Base-by-base conservation (phyloP, 148 eudicot genomes). In the Fagopyrum tataricum region DNA sequence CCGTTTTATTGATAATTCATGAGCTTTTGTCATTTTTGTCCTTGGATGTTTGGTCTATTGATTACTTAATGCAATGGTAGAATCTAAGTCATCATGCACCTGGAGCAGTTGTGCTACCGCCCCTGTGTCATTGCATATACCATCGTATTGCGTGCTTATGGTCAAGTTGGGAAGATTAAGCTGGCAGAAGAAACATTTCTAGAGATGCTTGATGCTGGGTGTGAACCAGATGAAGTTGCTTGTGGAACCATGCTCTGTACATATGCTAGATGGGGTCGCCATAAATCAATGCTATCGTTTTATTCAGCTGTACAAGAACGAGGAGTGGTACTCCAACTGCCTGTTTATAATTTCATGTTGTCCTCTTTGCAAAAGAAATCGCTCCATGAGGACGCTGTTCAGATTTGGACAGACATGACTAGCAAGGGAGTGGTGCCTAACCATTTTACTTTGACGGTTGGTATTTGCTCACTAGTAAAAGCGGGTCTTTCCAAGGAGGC, bases 161-260 rank as follows among this genome's bases (percentile, higher is more conserved):
- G 98, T 68, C 93, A 88, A 91, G 88, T 85, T 80, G 98, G 98
- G 66, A 94, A 94, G 84, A 81, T 94, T 71, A 87, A 84, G 83
- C 90, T 94, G 43, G 91, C 98, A 6, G 97, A 94, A 76, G 86
- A 91, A 78, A 87, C 88, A 15, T 94, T 94, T 77, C 78, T 94
- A 81, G 98, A 94, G 90, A 94, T 94, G 96, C 97, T 94, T 79
- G 98, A 94, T 80, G 87, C 86, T 0, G 97, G 96, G 73, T 91
- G 97, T 81, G 97, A 94, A 74, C 98, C 98, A 8, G 98, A 94
- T 78, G 98, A 91, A 76, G 82, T 94, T 78, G 98, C 98, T 49
- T 89, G 91, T 85, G 97, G 98, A 69, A 94, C 98, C 74, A 87
- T 94, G 98, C 70, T 94, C 71, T 94, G 98, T 76, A 79, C 96